phyloP scores from a whole-genome alignment of 306 rosid genomes.

The Parietaria judaica region DNA sequence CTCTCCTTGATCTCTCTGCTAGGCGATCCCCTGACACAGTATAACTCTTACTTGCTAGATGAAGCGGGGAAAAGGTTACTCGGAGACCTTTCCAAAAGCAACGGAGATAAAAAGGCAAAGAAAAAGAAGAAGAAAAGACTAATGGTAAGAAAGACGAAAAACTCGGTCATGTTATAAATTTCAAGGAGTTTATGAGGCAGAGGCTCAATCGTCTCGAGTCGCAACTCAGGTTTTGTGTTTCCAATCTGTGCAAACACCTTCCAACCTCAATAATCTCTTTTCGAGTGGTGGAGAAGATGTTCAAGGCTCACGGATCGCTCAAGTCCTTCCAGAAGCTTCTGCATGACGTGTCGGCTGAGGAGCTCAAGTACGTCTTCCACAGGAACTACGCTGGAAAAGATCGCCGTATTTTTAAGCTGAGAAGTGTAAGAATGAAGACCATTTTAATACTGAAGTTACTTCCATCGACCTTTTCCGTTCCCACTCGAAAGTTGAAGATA shows the following conservation, averaged over 20 bases:
- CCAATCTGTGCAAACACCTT: conserved; percentile 31
- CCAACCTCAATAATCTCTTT: conserved; percentile 39
- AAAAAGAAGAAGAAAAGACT: neutral
- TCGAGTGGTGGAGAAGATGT: conserved; percentile 12
- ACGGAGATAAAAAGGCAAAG: neutral
- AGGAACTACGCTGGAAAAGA: neutral
- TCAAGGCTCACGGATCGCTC: conserved; percentile 20
- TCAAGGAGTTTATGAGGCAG: conserved; percentile 29
- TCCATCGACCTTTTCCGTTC: conserved; percentile 11
- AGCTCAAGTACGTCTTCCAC: neutral
- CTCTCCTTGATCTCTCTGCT: conserved; percentile 20
- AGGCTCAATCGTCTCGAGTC: conserved; percentile 10
- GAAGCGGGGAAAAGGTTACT: neutral
- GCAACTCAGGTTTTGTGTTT: conserved; percentile 5
- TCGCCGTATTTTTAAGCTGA: conserved; percentile 5
- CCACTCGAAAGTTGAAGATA: neutral
- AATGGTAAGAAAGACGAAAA: conserved; percentile 8
- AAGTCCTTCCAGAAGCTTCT: conserved; percentile 16
- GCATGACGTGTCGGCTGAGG: neutral
- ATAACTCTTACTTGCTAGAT: conserved; percentile 12
- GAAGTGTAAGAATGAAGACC: neutral
- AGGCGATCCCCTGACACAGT: conserved; percentile 20
- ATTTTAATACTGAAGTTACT: conserved; percentile 21
- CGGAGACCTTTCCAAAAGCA: neutral
- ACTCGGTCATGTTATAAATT: conserved; percentile 2